A percentile compares a stretch with the other conserved stretches of the same genome.
These are phyloP conservation scores for Hirsutella thompsonii DNA, from an alignment of 2,329 filamentous ascomycete genomes.

Conservation along the genomic window DNA sequence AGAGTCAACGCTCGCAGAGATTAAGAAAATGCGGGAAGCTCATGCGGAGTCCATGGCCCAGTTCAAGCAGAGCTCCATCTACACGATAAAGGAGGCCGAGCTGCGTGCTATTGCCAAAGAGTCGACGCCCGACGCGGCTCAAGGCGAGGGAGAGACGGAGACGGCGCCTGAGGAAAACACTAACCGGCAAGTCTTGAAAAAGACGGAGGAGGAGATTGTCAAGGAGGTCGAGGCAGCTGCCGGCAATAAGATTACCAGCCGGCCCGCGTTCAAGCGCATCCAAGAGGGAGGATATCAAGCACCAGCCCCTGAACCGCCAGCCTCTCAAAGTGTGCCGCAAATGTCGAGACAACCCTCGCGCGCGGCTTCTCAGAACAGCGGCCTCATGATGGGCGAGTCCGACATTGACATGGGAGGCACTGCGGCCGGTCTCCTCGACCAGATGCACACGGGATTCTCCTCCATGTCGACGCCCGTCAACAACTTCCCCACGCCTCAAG, in stretches of 20 bases:
- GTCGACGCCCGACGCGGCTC: slow-evolving; percentile 35
- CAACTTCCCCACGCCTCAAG: slow-evolving; percentile 48
- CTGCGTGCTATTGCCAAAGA: slow-evolving; percentile 54
- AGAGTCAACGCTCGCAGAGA: slow-evolving; percentile 62
- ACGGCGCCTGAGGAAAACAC: slow-evolving; percentile 25
- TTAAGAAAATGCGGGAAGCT: slow-evolving; percentile 69
- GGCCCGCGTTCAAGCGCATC: slow-evolving; percentile 55
- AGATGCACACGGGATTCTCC: slow-evolving; percentile 52
- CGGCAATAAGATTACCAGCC: slow-evolving; percentile 51
- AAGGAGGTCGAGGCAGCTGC: slow-evolving; percentile 59
- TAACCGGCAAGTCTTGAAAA: slow-evolving; percentile 24
- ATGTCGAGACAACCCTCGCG: slow-evolving; percentile 43
- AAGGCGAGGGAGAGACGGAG: not conserved
- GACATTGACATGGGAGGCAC: slow-evolving; percentile 54
- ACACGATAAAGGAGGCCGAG: slow-evolving; percentile 64
- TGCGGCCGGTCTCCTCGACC: slow-evolving; percentile 52
- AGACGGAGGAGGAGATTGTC: slow-evolving; percentile 60
- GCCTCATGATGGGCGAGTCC: slow-evolving; percentile 42
- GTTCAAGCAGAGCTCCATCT: slow-evolving; percentile 55
- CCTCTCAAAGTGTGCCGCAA: slow-evolving; percentile 16
- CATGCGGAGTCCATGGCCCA: slow-evolving; percentile 66
- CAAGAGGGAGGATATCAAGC: slow-evolving; percentile 69
- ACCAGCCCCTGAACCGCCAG: slow-evolving; percentile 28
- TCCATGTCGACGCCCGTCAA: slow-evolving; percentile 47
- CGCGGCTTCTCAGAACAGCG: slow-evolving; percentile 41